Evolutionary conservation across 352 stramenopile genomes (phyloP).

Genomic region (Phytophthora cryptogea): DNA sequence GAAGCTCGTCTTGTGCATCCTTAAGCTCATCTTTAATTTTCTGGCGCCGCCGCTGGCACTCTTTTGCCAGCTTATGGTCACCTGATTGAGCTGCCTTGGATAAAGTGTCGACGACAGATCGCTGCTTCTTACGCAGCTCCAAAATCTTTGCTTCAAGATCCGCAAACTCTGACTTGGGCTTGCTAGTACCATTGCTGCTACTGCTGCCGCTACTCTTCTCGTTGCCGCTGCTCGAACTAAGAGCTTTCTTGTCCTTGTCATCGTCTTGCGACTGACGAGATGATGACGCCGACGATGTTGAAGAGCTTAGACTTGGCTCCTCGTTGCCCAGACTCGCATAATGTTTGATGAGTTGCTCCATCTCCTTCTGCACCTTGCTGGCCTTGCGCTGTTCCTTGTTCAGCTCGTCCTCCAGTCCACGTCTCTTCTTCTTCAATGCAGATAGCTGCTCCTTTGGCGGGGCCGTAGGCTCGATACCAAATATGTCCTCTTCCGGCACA

Average conservation of each 20-base stretch:
- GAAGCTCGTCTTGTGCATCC: conserved; percentile 67
- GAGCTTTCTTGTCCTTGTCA: conserved; percentile 34
- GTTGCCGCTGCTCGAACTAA: conserved; percentile 21
- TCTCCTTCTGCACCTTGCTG: conserved; percentile 76
- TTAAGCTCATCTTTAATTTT: conserved; percentile 83
- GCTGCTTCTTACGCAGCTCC: conserved; percentile 80
- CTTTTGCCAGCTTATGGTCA: conserved; percentile 74
- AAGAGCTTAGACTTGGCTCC: conserved; percentile 41
- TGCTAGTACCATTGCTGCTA: conserved; percentile 25
- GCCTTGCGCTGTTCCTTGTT: conserved; percentile 82
- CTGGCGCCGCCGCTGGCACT: conserved; percentile 73
- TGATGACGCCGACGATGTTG: conserved; percentile 44
- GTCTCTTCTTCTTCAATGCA: conserved; percentile 67
- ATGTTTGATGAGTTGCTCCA: conserved; percentile 85
- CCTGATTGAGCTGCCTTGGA: conserved; percentile 71
- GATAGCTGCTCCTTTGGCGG: conserved; percentile 61
- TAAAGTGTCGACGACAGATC: conserved; percentile 70
- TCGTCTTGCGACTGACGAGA: conserved; percentile 42
- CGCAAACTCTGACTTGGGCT: conserved; percentile 55
- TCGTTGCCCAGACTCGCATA: conserved; percentile 46
- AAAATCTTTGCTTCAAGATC: conserved; percentile 74
- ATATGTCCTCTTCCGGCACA: conserved; percentile 76
- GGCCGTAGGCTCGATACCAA: conserved; percentile 69
- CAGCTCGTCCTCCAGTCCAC: conserved; percentile 79
- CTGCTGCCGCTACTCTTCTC: conserved; percentile 40